Evolutionary conservation across 2,329 filamentous ascomycete genomes (phyloP).

Genomic region (Stagonosporopsis cucurbitacearum): DNA sequence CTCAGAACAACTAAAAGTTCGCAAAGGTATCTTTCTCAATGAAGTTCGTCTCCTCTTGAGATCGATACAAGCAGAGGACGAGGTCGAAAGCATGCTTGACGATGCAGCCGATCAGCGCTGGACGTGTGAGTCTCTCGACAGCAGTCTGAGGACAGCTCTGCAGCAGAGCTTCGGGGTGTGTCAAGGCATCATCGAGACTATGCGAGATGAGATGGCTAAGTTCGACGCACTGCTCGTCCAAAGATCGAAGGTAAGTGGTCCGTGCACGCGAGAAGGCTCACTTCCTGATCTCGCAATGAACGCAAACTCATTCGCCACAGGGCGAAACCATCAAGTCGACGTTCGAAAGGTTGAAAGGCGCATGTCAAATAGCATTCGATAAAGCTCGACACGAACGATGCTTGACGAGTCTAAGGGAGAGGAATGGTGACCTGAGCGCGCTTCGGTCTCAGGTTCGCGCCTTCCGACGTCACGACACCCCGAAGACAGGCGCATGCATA

Average conservation of each 20-base stretch:
- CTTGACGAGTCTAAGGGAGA: conserved; percentile 22
- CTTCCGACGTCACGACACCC: conserved; percentile 21
- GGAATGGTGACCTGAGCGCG: conserved; percentile 26
- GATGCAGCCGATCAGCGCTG: conserved; percentile 22
- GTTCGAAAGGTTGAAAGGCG: conserved; percentile 22
- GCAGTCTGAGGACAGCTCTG: conserved; percentile 20
- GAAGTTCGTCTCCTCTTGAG: conserved; percentile 31
- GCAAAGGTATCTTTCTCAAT: conserved; percentile 29
- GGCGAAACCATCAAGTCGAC: conserved; percentile 23
- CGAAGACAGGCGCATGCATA: conserved; percentile 1
- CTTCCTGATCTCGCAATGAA: background rate
- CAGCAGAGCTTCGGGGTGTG: conserved; percentile 24
- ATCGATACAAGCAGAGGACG: conserved; percentile 23
- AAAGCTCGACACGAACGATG: conserved; percentile 26
- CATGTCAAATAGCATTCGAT: conserved; percentile 24
- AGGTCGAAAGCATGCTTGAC: conserved; percentile 25
- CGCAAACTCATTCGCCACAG: conserved; percentile 1
- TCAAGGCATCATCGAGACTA: conserved; percentile 20
- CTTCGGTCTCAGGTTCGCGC: conserved; percentile 26
- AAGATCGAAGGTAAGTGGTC: conserved; percentile 22
- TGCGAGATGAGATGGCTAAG: conserved; percentile 23
- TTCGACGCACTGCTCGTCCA: conserved; percentile 24
- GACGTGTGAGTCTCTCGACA: conserved; percentile 24
- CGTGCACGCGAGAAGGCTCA: background rate
- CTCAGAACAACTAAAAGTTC: conserved; percentile 21